Evolutionary conservation across 2,329 filamentous ascomycete genomes (phyloP), one percentile per base, ranked within the genome.

Genomic region (Phialophora expanda): DNA sequence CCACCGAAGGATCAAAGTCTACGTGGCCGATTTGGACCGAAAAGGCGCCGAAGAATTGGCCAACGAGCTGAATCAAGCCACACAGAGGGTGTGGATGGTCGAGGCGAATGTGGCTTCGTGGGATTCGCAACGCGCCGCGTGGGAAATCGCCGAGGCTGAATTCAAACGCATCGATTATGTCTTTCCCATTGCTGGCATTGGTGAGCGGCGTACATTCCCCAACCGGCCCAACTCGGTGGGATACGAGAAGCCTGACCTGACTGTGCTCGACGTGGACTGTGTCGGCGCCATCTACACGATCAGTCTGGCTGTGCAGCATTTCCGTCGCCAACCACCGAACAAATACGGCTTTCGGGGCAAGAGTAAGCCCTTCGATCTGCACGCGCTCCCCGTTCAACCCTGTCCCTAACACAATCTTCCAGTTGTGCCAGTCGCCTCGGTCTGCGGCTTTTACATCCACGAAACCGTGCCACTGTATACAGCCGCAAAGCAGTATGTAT

Each of bases 301-400:
- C 14, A 75, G 75, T 0, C 71, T 81, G 17, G 78, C 78, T 4
- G 69, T 81, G 2, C 79, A 81, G 74, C 79, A 81, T 65, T 79
- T 80, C 68, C 71, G 77, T 51, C 74, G 78, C 20, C 79, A 34
- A 12, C 32, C 32, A 12, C 9, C 32, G 3, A 34, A 34, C 32
- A 34, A 4, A 34, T 34, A 34, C 32, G 32, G 32, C 32, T 34
- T 34, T 12, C 32, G 32, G 32, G 32, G 32, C 0, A 34, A 34
- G 32, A 34, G 32, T 34, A 34, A 34, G 32, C 32, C 4, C 32
- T 34, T 34, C 32, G 9, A 12, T 34, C 32, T 12, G 8, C 32
- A 12, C 11, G 11, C 32, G 9, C 32, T 34, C 32, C 32, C 32
- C 12, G 32, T 34, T 12, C 32, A 12, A 11, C 32, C 32, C 2